Base-by-base conservation (phyloP, 495 filamentous ascomycete species). In the Podospora pseudocomata region DNA sequence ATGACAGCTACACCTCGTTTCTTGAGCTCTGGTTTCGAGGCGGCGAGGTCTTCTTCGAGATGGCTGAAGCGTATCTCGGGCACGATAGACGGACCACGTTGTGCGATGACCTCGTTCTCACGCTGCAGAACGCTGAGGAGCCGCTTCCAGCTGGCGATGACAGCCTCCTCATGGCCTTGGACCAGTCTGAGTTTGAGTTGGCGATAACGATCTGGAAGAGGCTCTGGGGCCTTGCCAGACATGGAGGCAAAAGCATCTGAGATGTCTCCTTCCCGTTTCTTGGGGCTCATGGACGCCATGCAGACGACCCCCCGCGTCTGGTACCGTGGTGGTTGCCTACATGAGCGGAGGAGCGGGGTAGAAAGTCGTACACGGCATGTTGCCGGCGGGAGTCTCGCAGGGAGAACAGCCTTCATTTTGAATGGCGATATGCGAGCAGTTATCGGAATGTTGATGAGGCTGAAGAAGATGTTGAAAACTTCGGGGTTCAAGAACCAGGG, bases 171-270 rank as follows among this genome's bases (percentile, higher is more conserved):
- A 73, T 87, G 85, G 11, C 88, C 89, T 9, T 77, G 66, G 20
- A 91, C 87, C 2, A 94, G 80, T 3, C 80, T 74, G 9, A 73
- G 72, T 71, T 97, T 97, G n/a, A 95, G 80, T n/a, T 90, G 82
- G 23, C 87, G 87, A 73, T 92, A 97, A 5, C 92, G 85, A 55
- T 86, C 76, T 0, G 91, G 89, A 1, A 97, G 83, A 4, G 91
- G 90, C 55, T 85, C 75, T 4, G 86, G 82, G 20, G 85, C 78
- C 34, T 83, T 82, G 16, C 91, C 90, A 0, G 91, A 91, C 30
- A 97, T 82, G 19, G 91, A 93, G 3, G 89, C 90, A 66, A 97
- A 97, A 5, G 92, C 86, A 67, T 90, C 91, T 0, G 91, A 92
- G 63, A 97, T 96, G 74, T 95, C 89, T 4, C 93, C 93, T 65